Conservation (phyloP, 176 grass and related monocot genomes). For the Aegilops speltoides region DNA sequence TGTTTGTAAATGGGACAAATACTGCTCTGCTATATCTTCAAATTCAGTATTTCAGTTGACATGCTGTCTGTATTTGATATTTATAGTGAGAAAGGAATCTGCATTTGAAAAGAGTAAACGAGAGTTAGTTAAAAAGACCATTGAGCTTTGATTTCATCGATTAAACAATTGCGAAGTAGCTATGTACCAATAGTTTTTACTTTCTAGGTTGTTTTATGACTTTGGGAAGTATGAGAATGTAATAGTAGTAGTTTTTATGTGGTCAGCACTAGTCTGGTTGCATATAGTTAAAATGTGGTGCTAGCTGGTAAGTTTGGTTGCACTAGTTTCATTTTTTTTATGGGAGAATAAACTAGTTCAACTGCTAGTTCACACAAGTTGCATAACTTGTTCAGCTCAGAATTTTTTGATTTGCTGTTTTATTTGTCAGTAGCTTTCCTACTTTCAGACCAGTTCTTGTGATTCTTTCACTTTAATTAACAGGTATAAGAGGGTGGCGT, state of each 20-base stretch:
- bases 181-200: background rate
- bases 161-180: background rate
- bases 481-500: slow-evolving; percentile 68
- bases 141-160: background rate
- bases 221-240: background rate
- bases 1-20: background rate
- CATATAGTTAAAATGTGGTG: background rate
- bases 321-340: background rate
- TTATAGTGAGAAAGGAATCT: background rate
- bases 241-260: background rate
- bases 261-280: background rate
- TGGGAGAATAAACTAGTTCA: background rate
- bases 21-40: background rate
- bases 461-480: slow-evolving; percentile 21
- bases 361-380: background rate
- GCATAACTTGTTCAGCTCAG: background rate
- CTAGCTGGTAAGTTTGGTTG: background rate
- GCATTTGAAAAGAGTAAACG: background rate
- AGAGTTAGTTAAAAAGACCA: background rate
- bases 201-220: background rate
- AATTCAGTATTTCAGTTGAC: background rate
- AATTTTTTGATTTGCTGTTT: background rate
- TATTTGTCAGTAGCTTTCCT: background rate
- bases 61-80: background rate
- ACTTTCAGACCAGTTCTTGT: background rate